Evolutionary conservation across 2,329 filamentous ascomycete species (phyloP).

Genomic region (Penicillium concentricum): DNA sequence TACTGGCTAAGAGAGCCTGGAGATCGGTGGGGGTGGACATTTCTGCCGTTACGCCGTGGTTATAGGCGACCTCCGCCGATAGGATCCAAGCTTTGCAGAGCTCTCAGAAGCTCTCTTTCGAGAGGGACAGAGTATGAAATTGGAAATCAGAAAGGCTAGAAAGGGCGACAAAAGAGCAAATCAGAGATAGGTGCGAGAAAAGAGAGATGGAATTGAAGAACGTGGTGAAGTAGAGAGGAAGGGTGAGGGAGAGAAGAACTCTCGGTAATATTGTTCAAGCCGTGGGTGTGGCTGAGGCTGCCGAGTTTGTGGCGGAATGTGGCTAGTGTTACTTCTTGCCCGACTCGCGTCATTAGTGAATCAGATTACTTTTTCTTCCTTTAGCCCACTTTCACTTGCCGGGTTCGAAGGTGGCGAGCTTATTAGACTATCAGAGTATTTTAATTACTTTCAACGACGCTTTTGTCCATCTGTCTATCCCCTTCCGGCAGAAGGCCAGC

Average conservation of each 20-base stretch:
- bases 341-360: constrained; percentile 5
- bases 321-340: constrained; percentile 6
- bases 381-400: background rate
- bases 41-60: constrained; percentile 40
- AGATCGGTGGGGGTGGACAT: constrained; percentile 50
- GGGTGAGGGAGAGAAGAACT: constrained; percentile 23
- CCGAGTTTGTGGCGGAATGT: constrained; percentile 6
- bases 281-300: constrained; percentile 20
- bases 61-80: constrained; percentile 30
- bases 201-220: constrained; percentile 23
- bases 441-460: background rate
- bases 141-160: constrained; percentile 13
- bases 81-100: constrained; percentile 26
- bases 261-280: constrained; percentile 15
- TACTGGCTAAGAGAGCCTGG: constrained; percentile 48
- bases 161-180: constrained; percentile 19
- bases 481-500: background rate
- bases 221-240: constrained; percentile 20
- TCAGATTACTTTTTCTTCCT: background rate
- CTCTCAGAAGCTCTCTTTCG: constrained; percentile 35
- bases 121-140: constrained; percentile 20
- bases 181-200: constrained; percentile 15
- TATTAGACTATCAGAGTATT: background rate
- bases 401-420: background rate
- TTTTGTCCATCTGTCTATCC: background rate